A percentile compares a stretch with the other conserved stretches of the same genome.
Evolutionary conservation across 192 early-diverging fungal species (phyloP).

Genomic region (Coemansia sp.): DNA sequence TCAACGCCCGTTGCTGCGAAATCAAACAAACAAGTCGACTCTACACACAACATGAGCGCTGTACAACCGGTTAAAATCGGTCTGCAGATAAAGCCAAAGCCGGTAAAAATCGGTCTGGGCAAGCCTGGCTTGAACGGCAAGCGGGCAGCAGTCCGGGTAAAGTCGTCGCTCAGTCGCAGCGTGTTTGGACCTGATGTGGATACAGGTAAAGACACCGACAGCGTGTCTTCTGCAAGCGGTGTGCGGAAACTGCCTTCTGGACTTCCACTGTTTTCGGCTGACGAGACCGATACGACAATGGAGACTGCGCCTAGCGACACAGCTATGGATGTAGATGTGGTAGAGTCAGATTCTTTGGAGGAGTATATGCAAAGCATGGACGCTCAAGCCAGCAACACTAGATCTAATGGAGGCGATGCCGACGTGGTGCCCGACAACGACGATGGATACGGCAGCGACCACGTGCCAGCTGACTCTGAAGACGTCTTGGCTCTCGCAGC

Average conservation of each 20-base stretch:
- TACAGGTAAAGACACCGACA: neutral
- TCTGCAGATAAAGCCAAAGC: conserved; percentile 1
- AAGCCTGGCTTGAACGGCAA: conserved; percentile 46
- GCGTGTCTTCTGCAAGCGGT: neutral
- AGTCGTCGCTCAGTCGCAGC: conserved; percentile 19
- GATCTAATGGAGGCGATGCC: conserved; percentile 3
- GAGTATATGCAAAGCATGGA: conserved; percentile 87
- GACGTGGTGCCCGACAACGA: conserved; percentile 27
- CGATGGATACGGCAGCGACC: conserved; percentile 56
- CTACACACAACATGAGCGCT: neutral
- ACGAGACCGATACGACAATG: neutral
- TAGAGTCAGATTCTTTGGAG: conserved; percentile 73
- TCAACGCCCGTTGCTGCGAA: conserved; percentile 4
- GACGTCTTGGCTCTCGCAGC: conserved; percentile 78
- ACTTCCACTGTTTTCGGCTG: neutral
- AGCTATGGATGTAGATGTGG: conserved; percentile 48
- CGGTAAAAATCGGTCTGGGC: conserved; percentile 10
- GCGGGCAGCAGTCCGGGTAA: conserved; percentile 49
- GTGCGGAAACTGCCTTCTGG: neutral
- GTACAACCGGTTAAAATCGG: neutral
- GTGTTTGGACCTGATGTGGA: conserved; percentile 39
- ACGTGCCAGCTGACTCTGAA: conserved; percentile 55
- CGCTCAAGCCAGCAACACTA: conserved; percentile 59
- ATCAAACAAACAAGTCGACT: neutral
- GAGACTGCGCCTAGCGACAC: neutral